Evolutionary conservation across 2,329 filamentous ascomycete species (phyloP), one percentile per base, ranked within the genome.

Genomic region (Ascochyta lentis): DNA sequence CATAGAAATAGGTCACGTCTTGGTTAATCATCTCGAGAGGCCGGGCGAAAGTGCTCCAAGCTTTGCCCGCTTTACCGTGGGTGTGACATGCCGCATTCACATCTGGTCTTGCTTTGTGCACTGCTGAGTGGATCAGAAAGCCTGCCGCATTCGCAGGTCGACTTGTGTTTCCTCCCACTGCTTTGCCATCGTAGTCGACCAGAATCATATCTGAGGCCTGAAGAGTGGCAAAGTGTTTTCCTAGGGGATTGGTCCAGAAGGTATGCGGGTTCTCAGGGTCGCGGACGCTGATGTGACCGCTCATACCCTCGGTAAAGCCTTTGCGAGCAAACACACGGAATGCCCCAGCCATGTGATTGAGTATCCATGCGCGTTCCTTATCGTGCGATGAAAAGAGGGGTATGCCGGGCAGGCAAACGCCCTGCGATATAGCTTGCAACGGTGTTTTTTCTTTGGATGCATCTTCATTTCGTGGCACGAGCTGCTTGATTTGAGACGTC

Each of bases 181-280:
- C 80, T 15, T 83, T 81, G n/a, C 88, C 88, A 10, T 82, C 72
- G 49, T 85, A 79, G 59, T 90, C 83, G 2, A 90, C 80, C 39
- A 87, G 82, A 43, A 90, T 84, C 83, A 90, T 86, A 68, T 90
- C 87, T 1, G 80, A 82, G 0, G 86, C 85, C 58, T 83, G 85
- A 45, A 90, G 78, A 56, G 87, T 74, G 4, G 81, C 87, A 67
- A 90, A 91, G 69, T 90, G 86, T 13, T 81, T 79, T 2, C 84
- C 86, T 0, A 90, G 76, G 53, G 75, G 87, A 76, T 85, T 90
- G 69, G 89, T 90, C 89, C 89, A 91, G 74, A 89, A 88, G 13
- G 80, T 79, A 56, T 84, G 77, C 0, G 77, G 76, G 62, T 84
- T 78, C 69, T 89, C 86, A 0, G 88, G 87, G 68, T 90, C 88